These are phyloP conservation scores for Phlyctochytrium bullatum DNA, from an alignment of 192 early-diverging fungal species.

Conservation along the genomic window DNA sequence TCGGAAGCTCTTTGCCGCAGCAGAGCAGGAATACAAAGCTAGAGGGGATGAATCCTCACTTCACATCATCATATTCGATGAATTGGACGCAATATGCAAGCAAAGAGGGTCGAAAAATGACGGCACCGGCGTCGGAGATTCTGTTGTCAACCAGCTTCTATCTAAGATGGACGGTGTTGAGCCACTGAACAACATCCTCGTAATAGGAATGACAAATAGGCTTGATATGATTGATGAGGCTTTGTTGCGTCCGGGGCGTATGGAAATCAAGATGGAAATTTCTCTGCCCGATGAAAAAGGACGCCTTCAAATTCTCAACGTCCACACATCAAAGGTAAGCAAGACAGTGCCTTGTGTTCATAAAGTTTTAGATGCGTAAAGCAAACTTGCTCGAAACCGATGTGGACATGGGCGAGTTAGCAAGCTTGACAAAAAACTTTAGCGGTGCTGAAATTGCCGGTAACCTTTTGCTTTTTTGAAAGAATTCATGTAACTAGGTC, in stretches of 20 bases:
- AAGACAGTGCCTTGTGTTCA: too few relatives aligned
- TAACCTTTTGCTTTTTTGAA: not conserved
- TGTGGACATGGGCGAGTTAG: constrained; percentile 82
- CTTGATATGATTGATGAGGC: constrained; percentile 99
- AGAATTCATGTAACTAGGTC: constrained; percentile 30
- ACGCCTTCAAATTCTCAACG: constrained; percentile 91
- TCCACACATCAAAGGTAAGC: constrained; percentile 84
- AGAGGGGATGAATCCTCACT: constrained; percentile 85
- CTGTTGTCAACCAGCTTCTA: constrained; percentile 95
- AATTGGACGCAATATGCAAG: constrained; percentile 98
- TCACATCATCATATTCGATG: constrained; percentile 99
- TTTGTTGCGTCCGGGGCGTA: constrained; percentile 87
- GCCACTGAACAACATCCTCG: constrained; percentile 95
- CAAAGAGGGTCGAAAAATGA: constrained; percentile 91
- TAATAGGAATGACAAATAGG: constrained; percentile 99
- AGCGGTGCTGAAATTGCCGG: constrained; percentile 96
- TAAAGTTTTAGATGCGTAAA: constrained; percentile 65
- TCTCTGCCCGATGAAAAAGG: constrained; percentile 89
- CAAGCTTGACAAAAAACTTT: constrained; percentile 90
- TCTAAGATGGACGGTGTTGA: constrained; percentile 99
- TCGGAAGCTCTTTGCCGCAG: constrained; percentile 91
- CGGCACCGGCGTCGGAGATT: constrained; percentile 93
- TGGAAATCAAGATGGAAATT: constrained; percentile 98
- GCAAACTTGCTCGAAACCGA: constrained; percentile 77
- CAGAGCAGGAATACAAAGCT: constrained; percentile 92